Evolutionary conservation across 2,329 filamentous ascomycete species (phyloP).

Genomic region (Microascus cirrosus): DNA sequence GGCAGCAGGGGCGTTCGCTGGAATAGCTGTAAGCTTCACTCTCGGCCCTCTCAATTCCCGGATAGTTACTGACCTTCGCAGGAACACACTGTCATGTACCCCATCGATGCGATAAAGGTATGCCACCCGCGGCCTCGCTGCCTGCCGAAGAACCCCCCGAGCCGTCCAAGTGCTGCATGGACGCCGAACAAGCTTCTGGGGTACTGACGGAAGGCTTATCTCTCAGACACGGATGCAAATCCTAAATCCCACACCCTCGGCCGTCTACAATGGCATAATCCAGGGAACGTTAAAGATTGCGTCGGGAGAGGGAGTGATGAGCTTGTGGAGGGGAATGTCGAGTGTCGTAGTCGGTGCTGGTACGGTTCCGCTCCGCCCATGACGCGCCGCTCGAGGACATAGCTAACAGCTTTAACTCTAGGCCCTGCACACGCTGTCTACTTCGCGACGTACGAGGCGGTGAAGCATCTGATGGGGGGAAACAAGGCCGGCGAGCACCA

Average conservation of each 20-base stretch:
- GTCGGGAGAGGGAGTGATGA: slow-evolving; percentile 76
- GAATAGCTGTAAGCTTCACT: slow-evolving; percentile 63
- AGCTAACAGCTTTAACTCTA: slow-evolving; percentile 23
- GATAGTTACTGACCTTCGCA: slow-evolving; percentile 21
- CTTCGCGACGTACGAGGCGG: slow-evolving; percentile 94
- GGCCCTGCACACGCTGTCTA: slow-evolving; percentile 96
- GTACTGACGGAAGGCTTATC: not conserved
- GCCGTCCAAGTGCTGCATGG: not conserved
- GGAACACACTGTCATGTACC: slow-evolving; percentile 99
- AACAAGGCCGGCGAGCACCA: slow-evolving; percentile 83
- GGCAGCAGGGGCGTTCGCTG: slow-evolving; percentile 90
- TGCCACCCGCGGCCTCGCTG: slow-evolving; percentile 11
- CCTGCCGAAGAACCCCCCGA: not conserved
- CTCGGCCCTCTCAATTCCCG: not conserved
- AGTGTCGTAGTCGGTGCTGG: slow-evolving; percentile 93
- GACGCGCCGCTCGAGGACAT: not conserved
- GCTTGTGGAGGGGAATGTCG: slow-evolving; percentile 91
- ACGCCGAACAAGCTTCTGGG: not conserved
- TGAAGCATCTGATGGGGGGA: slow-evolving; percentile 92
- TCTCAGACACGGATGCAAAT: slow-evolving; percentile 93
- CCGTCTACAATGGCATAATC: slow-evolving; percentile 80
- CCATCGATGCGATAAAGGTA: slow-evolving; percentile 95
- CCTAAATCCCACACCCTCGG: slow-evolving; percentile 68
- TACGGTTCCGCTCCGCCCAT: slow-evolving; percentile 30
- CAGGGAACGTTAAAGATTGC: slow-evolving; percentile 91